A percentile compares a stretch with the other conserved stretches of the same genome.
These are phyloP conservation scores for Cytospora leucostoma DNA, from an alignment of 2,329 filamentous ascomycete genomes.

Conservation along the genomic window DNA sequence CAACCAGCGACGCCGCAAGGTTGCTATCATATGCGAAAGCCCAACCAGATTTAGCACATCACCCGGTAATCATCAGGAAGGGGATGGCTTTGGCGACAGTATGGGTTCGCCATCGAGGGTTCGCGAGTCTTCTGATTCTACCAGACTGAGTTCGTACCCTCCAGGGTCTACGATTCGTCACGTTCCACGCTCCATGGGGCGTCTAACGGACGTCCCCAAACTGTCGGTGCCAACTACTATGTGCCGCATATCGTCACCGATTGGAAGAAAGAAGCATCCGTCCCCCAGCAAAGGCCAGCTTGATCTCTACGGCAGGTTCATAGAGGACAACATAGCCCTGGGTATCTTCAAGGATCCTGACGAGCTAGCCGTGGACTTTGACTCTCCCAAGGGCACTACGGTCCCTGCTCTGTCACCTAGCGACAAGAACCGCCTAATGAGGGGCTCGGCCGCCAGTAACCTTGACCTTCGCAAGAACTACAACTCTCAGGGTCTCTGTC, in stretches of 20 bases:
- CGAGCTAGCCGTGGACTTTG: conserved; percentile 35
- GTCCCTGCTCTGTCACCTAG: conserved; percentile 28
- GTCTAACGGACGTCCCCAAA: conserved; percentile 18
- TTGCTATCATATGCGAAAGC: conserved; percentile 1
- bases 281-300: conserved; percentile 47
- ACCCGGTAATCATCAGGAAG: background rate
- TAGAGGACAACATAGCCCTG: conserved; percentile 23
- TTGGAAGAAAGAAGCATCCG: conserved; percentile 45
- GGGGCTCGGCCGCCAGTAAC: conserved; percentile 5
- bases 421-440: conserved; percentile 37
- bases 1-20: background rate
- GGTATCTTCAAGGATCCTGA: conserved; percentile 30
- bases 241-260: background rate
- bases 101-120: background rate
- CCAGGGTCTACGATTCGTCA: conserved; percentile 28
- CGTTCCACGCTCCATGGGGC: conserved; percentile 26
- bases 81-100: background rate
- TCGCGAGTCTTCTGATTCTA: conserved; percentile 7
- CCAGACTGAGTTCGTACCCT: conserved; percentile 21
- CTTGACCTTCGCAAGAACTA: conserved; percentile 12
- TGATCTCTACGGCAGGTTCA: conserved; percentile 36
- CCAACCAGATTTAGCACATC: background rate
- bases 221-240: conserved; percentile 7
- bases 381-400: background rate
- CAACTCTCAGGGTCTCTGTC: conserved; percentile 9